phyloP scores from a whole-genome alignment of 2,329 filamentous ascomycete genomes.

The Trichophyton verrucosum region DNA sequence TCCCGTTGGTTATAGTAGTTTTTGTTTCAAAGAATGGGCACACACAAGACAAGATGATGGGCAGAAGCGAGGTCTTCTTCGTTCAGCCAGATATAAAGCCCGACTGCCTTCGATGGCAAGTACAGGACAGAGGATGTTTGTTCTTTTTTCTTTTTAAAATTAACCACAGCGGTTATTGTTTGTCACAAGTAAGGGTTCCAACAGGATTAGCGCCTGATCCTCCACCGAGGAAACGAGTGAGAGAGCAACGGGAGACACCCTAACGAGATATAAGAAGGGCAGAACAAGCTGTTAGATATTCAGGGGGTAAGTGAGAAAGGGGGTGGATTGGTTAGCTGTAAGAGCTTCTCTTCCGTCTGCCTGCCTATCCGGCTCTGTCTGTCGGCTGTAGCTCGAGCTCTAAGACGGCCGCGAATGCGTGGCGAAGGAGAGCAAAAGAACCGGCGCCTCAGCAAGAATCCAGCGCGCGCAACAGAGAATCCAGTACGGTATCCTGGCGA shows the following conservation, averaged over 20 bases:
- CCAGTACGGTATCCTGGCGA: background rate
- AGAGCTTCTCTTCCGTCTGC: background rate
- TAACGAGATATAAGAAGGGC: background rate
- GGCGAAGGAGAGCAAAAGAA: background rate
- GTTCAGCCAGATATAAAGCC: slow-evolving; percentile 7
- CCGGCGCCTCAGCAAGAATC: background rate
- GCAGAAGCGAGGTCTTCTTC: slow-evolving; percentile 3
- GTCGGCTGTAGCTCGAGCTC: background rate
- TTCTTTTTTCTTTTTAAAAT: slow-evolving; percentile 3
- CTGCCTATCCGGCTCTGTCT: background rate
- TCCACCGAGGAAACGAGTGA: background rate
- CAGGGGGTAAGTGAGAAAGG: background rate
- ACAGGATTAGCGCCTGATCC: slow-evolving; percentile 7
- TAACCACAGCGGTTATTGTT: slow-evolving; percentile 3
- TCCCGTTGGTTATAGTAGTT: slow-evolving; percentile 10
- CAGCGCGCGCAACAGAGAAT: background rate
- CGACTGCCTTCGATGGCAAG: slow-evolving; percentile 20
- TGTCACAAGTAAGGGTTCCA: slow-evolving; percentile 2
- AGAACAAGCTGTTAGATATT: background rate
- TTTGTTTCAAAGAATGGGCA: slow-evolving; percentile 2
- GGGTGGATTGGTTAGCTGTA: background rate
- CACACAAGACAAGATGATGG: slow-evolving; percentile 1
- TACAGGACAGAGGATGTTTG: slow-evolving; percentile 11
- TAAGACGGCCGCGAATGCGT: background rate
- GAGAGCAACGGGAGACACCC: background rate